Conservation (phyloP, 805 yeast species). For the Diddensiella caesifluorescens region DNA sequence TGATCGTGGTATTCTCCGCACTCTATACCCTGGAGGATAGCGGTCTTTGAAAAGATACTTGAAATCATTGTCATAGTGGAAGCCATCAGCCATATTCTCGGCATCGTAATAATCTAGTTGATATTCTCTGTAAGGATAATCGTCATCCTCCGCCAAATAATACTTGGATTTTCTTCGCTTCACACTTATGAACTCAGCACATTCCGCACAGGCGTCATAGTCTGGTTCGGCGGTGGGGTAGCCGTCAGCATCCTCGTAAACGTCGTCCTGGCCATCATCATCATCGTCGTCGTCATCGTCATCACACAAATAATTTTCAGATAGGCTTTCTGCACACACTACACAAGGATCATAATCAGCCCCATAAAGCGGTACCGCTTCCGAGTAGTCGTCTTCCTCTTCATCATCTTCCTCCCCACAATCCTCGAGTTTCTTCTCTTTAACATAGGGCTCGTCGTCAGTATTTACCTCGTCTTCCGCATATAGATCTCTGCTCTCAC, state of each 20-base stretch:
- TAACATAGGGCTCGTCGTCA: constrained; percentile 19
- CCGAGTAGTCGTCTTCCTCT: not conserved
- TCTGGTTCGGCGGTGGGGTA: not conserved
- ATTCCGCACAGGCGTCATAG: not conserved
- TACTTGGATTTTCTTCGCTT: not conserved
- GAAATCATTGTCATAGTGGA: not conserved
- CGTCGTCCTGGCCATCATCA: constrained; percentile 4
- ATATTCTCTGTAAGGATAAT: not conserved
- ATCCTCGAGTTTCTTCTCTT: constrained; percentile 13
- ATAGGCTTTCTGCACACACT: constrained; percentile 2
- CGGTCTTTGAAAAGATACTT: constrained; percentile 1
- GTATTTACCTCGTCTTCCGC: not conserved
- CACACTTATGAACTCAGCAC: not conserved
- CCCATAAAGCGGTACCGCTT: not conserved
- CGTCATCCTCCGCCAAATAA: not conserved
- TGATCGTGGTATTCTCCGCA: too few species aligned
- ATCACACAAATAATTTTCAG: too few species aligned
- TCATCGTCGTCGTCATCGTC: constrained; percentile 5
- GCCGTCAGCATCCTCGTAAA: not conserved
- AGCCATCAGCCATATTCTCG: not conserved
- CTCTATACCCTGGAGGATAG: too few species aligned
- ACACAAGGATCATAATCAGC: constrained; percentile 1
- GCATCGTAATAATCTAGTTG: not conserved
- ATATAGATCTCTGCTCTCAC: constrained; percentile 2
- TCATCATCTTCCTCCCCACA: not conserved